phyloP scores from a whole-genome alignment of 2,329 filamentous ascomycete genomes.

The Penicillium nordicum region DNA sequence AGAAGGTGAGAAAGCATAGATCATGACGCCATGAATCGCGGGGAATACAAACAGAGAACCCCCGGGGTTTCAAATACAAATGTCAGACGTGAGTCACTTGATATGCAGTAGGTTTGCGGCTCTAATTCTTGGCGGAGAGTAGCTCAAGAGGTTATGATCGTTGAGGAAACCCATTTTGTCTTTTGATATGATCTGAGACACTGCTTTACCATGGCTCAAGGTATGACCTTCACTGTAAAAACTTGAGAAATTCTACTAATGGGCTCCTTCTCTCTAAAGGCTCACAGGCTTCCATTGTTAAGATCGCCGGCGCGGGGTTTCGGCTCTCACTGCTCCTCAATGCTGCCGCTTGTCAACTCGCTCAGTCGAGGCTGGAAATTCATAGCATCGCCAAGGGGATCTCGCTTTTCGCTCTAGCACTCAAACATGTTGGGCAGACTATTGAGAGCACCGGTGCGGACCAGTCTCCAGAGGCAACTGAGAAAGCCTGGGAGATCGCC shows the following conservation, averaged over 20 bases:
- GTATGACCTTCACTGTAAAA: slow-evolving; percentile 2
- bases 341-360: slow-evolving; percentile 42
- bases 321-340: slow-evolving; percentile 43
- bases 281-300: slow-evolving; percentile 21
- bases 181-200: neutral
- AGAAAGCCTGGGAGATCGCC: slow-evolving; percentile 39
- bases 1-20: neutral
- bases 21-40: slow-evolving; percentile 21
- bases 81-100: slow-evolving; percentile 23
- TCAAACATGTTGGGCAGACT: slow-evolving; percentile 38
- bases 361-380: slow-evolving; percentile 39
- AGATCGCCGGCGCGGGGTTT: slow-evolving; percentile 34
- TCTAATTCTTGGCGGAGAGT: slow-evolving; percentile 8
- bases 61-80: neutral
- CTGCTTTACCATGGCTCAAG: slow-evolving; percentile 14
- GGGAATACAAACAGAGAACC: neutral
- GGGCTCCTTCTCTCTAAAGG: slow-evolving; percentile 1
- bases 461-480: slow-evolving; percentile 32
- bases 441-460: slow-evolving; percentile 32
- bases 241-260: neutral
- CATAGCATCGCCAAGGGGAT: slow-evolving; percentile 43
- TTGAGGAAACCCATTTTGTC: slow-evolving; percentile 5
- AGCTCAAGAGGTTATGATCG: neutral
- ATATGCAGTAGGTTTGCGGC: slow-evolving; percentile 22
- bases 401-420: slow-evolving; percentile 39